Evolutionary conservation across 2,329 filamentous ascomycete genomes (phyloP).

Genomic region (Phaeomoniella chlamydospora): DNA sequence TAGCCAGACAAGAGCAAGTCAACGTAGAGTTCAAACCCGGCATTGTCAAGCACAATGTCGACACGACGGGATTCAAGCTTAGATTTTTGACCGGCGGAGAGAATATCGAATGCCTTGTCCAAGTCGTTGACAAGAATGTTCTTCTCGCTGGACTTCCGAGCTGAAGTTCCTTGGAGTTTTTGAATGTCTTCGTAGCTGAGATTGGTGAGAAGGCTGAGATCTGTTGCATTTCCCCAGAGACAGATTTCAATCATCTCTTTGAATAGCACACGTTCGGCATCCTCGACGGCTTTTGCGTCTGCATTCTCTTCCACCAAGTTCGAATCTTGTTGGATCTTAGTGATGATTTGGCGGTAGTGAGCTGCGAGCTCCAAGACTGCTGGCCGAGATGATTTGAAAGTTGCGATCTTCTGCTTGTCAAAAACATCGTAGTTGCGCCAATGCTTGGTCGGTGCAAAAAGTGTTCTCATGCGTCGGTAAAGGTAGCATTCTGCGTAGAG

Average conservation of each 20-base stretch:
- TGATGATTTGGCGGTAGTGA: conserved; percentile 12
- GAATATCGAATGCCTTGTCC: conserved; percentile 51
- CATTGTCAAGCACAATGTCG: conserved; percentile 93
- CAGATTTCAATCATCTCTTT: conserved; percentile 18
- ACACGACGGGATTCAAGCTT: conserved; percentile 59
- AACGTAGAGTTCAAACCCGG: conserved; percentile 93
- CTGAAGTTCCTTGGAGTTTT: conserved; percentile 80
- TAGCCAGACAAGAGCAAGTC: conserved; percentile 88
- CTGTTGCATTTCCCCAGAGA: conserved; percentile 20
- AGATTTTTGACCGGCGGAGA: conserved; percentile 50
- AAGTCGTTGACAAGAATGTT: conserved; percentile 90
- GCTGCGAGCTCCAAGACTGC: conserved; percentile 13
- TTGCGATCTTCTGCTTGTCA: conserved; percentile 14
- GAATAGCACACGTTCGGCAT: conserved; percentile 15
- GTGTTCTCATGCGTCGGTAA: conserved; percentile 64
- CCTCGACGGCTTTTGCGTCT: conserved; percentile 28
- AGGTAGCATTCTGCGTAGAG: conserved; percentile 90
- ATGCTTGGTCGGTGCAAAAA: conserved; percentile 60
- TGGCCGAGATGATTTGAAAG: conserved; percentile 12
- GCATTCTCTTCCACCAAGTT: conserved; percentile 22
- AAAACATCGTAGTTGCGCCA: conserved; percentile 60
- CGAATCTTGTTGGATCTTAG: conserved; percentile 21
- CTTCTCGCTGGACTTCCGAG: conserved; percentile 72
- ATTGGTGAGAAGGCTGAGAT: conserved; percentile 15
- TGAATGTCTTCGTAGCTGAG: conserved; percentile 63